These are phyloP conservation scores for Chaetomium sp. DNA, from an alignment of 2,329 filamentous ascomycete species.

Conservation along the genomic window DNA sequence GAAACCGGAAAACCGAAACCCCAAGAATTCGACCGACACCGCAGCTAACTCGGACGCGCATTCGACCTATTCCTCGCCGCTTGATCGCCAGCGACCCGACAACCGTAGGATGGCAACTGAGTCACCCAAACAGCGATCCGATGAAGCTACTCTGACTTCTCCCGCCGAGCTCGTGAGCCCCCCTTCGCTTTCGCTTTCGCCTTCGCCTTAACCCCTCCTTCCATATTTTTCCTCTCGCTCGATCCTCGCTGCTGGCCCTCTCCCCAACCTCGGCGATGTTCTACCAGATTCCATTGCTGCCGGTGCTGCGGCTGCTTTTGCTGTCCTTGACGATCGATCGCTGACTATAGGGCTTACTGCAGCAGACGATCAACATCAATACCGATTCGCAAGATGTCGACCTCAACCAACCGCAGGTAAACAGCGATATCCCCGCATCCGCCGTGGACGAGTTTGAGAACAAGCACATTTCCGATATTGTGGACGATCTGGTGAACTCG, in stretches of 20 bases:
- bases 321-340: too few species aligned
- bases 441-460: slow-evolving; percentile 48
- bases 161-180: slow-evolving; percentile 41
- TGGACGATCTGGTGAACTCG: slow-evolving; percentile 55
- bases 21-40: background rate
- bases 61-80: slow-evolving; percentile 13
- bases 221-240: slow-evolving; percentile 3
- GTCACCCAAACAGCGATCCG: slow-evolving; percentile 47
- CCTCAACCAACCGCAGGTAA: slow-evolving; percentile 39
- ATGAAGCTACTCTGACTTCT: slow-evolving; percentile 46
- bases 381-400: slow-evolving; percentile 43
- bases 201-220: background rate
- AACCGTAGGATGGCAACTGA: slow-evolving; percentile 59
- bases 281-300: too few species aligned
- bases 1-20: too few species aligned
- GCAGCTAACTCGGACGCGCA: slow-evolving; percentile 16
- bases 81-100: slow-evolving; percentile 15
- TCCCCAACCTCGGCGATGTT: slow-evolving; percentile 6
- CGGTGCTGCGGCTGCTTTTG: too few species aligned
- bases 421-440: slow-evolving; percentile 35
- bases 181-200: background rate
- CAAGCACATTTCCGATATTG: slow-evolving; percentile 49
- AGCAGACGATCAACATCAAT: slow-evolving; percentile 30
- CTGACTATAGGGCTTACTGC: too few species aligned
- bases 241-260: slow-evolving; percentile 25